phyloP scores from a whole-genome alignment of 306 rosid genomes.

The Trichosanthes truncata region DNA sequence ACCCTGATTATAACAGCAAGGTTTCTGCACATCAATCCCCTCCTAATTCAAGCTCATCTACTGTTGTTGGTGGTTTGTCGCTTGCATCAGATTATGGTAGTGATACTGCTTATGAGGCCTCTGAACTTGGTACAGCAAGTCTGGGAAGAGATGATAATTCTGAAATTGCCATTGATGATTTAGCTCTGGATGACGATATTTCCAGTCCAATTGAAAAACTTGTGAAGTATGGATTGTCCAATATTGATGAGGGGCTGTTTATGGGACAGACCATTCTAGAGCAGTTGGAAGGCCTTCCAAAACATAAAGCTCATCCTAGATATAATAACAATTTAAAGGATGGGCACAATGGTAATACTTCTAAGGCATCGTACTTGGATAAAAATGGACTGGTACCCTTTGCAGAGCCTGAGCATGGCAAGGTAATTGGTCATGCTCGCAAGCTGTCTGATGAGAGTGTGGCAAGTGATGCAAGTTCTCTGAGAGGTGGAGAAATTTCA shows the following conservation, averaged over 20 bases:
- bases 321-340: constrained; percentile 39
- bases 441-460: constrained; percentile 65
- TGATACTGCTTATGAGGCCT: constrained; percentile 48
- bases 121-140: constrained; percentile 71
- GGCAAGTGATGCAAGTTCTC: constrained; percentile 85
- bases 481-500: constrained; percentile 76
- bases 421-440: constrained; percentile 48
- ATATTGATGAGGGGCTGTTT: constrained; percentile 90
- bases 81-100: constrained; percentile 86
- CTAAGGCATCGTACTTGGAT: constrained; percentile 50
- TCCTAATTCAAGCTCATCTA: constrained; percentile 45
- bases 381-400: constrained; percentile 61
- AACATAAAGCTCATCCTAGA: constrained; percentile 65
- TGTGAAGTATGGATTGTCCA: constrained; percentile 74
- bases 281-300: constrained; percentile 89
- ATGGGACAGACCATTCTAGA: constrained; percentile 97
- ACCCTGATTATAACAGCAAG: constrained; percentile 36
- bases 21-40: constrained; percentile 47
- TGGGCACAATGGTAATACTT: constrained; percentile 52
- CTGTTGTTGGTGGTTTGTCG: constrained; percentile 67
- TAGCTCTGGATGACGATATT: constrained; percentile 74
- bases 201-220: constrained; percentile 80
- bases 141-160: constrained; percentile 70
- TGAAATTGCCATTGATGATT: constrained; percentile 74
- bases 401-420: constrained; percentile 56